Conservation (phyloP, 2,329 filamentous ascomycete species). For the Thelonectria rubi region DNA sequence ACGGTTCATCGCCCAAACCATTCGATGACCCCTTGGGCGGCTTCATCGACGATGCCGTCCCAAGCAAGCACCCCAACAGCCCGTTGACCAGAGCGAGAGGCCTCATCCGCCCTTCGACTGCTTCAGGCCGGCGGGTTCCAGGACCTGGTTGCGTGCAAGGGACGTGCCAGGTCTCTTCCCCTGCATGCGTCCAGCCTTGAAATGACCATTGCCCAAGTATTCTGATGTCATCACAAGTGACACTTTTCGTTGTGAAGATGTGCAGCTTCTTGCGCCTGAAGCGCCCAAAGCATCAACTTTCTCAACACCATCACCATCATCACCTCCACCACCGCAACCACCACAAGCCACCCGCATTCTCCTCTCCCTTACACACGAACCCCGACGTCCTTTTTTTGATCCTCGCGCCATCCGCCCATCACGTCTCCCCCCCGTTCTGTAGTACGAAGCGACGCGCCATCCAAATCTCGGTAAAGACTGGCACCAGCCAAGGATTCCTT, state of each 20-base stretch:
- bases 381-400: slow-evolving; percentile 5
- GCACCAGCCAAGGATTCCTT: slow-evolving; percentile 14
- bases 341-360: background rate
- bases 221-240: too few relatives aligned
- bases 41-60: background rate
- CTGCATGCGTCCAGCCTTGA: background rate
- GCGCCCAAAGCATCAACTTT: background rate
- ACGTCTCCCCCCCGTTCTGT: slow-evolving; percentile 2
- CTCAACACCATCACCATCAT: slow-evolving; percentile 11
- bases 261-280: background rate
- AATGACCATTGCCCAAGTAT: too few relatives aligned
- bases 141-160: slow-evolving; percentile 20
- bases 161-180: slow-evolving; percentile 35
- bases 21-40: background rate
- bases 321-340: background rate
- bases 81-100: slow-evolving; percentile 4
- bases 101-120: slow-evolving; percentile 18
- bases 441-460: slow-evolving; percentile 22
- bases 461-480: slow-evolving; percentile 28
- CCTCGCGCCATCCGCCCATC: background rate
- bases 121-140: slow-evolving; percentile 32
- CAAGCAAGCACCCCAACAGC: background rate
- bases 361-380: background rate
- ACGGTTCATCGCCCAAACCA: too few relatives aligned
- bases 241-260: too few relatives aligned